phyloP scores from a whole-genome alignment of 2,329 filamentous ascomycete genomes.

The Alternaria conjuncta region DNA sequence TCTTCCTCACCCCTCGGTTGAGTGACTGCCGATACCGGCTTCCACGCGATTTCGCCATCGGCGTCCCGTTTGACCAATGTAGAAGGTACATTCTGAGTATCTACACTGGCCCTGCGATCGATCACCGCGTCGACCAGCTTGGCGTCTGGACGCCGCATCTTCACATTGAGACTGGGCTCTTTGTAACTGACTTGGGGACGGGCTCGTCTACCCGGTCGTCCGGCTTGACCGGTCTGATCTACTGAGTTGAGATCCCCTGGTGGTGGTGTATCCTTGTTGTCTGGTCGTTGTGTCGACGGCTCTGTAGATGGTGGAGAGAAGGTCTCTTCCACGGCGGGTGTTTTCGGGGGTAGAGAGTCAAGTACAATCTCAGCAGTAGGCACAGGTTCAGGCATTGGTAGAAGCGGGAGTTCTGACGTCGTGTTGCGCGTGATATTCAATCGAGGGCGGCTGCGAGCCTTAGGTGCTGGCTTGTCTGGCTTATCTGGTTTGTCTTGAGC shows the following conservation, averaged over 20 bases:
- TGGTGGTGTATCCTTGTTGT: conserved; percentile 53
- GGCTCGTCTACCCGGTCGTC: conserved; percentile 53
- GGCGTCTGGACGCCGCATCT: conserved; percentile 58
- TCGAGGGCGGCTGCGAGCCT: conserved; percentile 29
- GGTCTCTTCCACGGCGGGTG: conserved; percentile 46
- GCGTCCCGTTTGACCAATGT: conserved; percentile 40
- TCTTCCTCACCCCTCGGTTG: conserved; percentile 32
- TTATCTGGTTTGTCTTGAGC: conserved; percentile 34
- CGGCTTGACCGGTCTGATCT: conserved; percentile 42
- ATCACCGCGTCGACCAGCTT: conserved; percentile 55
- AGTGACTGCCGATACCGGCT: conserved; percentile 28
- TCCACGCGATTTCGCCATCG: conserved; percentile 35
- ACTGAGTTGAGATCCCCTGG: conserved; percentile 48
- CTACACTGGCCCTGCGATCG: conserved; percentile 34
- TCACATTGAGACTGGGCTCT: conserved; percentile 56
- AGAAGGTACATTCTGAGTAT: conserved; percentile 27
- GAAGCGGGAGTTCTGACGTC: conserved; percentile 25
- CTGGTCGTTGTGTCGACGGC: conserved; percentile 47
- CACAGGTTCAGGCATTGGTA: conserved; percentile 30
- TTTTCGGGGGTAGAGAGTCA: conserved; percentile 50
- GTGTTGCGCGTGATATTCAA: conserved; percentile 35
- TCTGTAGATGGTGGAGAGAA: conserved; percentile 55
- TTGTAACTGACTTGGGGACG: conserved; percentile 57
- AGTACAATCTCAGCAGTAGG: conserved; percentile 38
- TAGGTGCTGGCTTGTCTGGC: conserved; percentile 27